A percentile compares a stretch with the other conserved stretches of the same genome.
These are phyloP conservation scores for Ustilago lituana DNA, from an alignment of 1,284 basidiomycete genomes.

Conservation along the genomic window DNA sequence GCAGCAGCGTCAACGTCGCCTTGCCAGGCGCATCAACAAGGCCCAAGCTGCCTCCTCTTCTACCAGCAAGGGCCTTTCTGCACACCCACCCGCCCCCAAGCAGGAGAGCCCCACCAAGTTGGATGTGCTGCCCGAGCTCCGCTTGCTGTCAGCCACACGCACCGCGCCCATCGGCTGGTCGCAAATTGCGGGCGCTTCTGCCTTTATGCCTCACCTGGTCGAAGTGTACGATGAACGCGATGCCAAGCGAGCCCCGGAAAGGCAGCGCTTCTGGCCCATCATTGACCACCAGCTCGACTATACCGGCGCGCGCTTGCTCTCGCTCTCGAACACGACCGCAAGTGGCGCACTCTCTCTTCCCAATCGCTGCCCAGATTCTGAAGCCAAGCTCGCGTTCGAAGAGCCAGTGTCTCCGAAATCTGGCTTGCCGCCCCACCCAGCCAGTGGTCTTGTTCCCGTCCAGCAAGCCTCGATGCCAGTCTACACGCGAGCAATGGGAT, in stretches of 20 bases:
- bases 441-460: neutral
- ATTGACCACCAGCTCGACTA: constrained; percentile 42
- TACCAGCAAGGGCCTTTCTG: neutral
- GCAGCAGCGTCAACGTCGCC: constrained; percentile 3
- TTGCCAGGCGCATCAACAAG: neutral
- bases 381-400: neutral
- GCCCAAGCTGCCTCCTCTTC: neutral
- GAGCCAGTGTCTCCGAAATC: constrained; percentile 23
- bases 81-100: neutral
- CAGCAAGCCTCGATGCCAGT: neutral
- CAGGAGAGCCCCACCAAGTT: neutral
- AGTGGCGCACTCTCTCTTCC: too few species aligned
- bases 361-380: too few species aligned
- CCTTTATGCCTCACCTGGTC: constrained; percentile 3
- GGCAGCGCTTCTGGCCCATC: constrained; percentile 48
- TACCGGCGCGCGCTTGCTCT: constrained; percentile 43
- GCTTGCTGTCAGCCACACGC: constrained; percentile 43
- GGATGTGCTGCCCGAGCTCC: constrained; percentile 35
- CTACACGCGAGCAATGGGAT: constrained; percentile 4
- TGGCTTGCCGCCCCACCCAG: neutral
- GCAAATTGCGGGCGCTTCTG: neutral
- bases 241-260: constrained; percentile 23
- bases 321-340: constrained; percentile 12
- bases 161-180: constrained; percentile 46
- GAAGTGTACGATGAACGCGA: constrained; percentile 24